These are phyloP conservation scores for Acanthamoeba castellanii DNA, from an alignment of 208 protist genomes.

Conservation along the genomic window DNA sequence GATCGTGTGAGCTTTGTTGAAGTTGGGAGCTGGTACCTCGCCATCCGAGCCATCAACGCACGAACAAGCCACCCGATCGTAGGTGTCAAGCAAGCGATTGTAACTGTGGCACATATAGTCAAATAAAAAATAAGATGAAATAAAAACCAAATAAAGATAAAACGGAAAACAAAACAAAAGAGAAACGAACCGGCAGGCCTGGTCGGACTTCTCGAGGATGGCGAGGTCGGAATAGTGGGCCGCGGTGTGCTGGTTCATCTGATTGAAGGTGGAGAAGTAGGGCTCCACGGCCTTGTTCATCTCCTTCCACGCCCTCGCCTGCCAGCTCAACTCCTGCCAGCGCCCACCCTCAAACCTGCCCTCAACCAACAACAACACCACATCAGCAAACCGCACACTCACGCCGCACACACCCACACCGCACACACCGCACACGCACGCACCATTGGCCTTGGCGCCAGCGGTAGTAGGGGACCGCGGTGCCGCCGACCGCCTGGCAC, in stretches of 20 bases:
- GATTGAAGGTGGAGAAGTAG: background rate
- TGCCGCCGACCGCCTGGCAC: background rate
- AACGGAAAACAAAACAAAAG: background rate
- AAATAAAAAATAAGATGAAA: too few species aligned
- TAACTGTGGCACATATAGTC: background rate
- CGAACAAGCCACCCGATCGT: background rate
- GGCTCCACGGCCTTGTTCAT: background rate
- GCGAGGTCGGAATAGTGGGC: background rate
- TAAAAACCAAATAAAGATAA: too few species aligned
- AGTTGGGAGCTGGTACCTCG: too few species aligned
- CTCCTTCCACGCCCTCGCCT: background rate
- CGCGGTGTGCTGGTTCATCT: background rate
- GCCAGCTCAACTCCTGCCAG: background rate
- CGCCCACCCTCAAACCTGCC: too few species aligned
- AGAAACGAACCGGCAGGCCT: background rate
- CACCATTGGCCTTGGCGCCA: background rate
- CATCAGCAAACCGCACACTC: too few species aligned
- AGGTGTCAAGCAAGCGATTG: background rate
- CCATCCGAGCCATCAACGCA: background rate
- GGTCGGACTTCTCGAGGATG: background rate
- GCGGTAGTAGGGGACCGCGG: background rate
- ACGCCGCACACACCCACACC: too few species aligned
- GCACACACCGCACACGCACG: background rate
- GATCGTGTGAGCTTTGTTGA: too few species aligned
- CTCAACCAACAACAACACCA: too few species aligned